Evolutionary conservation across 495 filamentous ascomycete species (phyloP).

Genomic region (Pseudevernia furfuracea): DNA sequence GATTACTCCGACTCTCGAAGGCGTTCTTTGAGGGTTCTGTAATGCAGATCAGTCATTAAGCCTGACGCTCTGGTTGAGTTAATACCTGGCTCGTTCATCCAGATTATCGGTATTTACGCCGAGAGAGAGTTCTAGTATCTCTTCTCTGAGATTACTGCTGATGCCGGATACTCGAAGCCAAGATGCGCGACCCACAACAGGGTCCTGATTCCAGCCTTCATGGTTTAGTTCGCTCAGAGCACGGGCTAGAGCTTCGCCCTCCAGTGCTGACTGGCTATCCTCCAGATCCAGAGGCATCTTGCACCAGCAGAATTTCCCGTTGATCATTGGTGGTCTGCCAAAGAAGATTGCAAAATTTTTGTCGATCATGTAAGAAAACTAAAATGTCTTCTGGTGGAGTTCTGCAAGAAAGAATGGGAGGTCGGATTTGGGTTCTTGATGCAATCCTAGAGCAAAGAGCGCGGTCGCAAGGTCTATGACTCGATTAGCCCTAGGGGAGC

Average conservation of each 20-base stretch:
- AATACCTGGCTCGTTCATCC: neutral
- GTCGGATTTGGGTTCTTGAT: conserved; percentile 42
- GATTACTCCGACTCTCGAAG: neutral
- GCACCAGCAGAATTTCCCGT: conserved; percentile 47
- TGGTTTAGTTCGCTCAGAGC: neutral
- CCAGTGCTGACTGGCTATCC: conserved; percentile 37
- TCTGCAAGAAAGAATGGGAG: conserved; percentile 45
- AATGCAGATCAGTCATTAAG: neutral
- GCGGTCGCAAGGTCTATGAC: conserved; percentile 7
- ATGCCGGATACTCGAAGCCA: neutral
- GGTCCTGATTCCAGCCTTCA: neutral
- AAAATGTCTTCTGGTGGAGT: conserved; percentile 44
- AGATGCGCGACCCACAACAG: neutral
- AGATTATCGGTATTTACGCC: neutral
- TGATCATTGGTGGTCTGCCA: conserved; percentile 50
- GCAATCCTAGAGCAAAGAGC: conserved; percentile 50
- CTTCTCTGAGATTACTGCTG: neutral
- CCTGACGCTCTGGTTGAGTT: neutral
- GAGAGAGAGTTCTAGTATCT: neutral
- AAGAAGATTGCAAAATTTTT: conserved; percentile 49
- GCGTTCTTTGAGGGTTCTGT: neutral
- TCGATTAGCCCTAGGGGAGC: conserved; percentile 12
- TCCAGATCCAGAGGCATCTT: conserved; percentile 49
- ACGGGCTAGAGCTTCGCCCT: neutral
- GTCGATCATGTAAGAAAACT: conserved; percentile 43